Base-by-base conservation (phyloP, 257 asterid genomes). In the Paulownia fortunei region DNA sequence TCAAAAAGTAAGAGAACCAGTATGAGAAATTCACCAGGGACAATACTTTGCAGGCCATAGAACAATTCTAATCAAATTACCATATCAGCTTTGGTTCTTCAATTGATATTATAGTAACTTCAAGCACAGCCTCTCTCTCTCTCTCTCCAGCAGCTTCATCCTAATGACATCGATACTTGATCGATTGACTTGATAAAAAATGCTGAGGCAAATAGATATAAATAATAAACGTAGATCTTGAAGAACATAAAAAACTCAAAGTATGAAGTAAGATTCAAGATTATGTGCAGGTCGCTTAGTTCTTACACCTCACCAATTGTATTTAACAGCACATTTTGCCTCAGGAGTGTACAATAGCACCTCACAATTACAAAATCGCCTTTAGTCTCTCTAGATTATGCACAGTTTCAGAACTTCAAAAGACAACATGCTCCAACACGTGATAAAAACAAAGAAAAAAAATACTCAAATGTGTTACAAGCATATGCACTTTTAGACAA, bases 381-480 rank as follows among this genome's bases (percentile, higher is more conserved):
- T 64, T 34, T 55, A 55, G 52, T 42, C 66, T 52, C 27, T 13
- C 30, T 30, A 41, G 30, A 71, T 60, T 44, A 42, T 21, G 42
- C 26, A 27, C 67, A 21, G 10, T 73, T 54, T 69, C 78, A 61
- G 23, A 37, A 51, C 23, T 21, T 70, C 78, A 58, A 46, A 49
- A 7, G 62, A 16, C 61, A 46, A 34, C 8, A 7, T 26, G 6
- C 41, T 21, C n/a, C 55, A 78, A 44, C 74, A 47, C n/a, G n/a
- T 9, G 39, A 72, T 49, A 6, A 18, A 15, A 65, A 36, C 24
- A 34, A 32, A 26, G 27, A 34, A 44, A 41, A 61, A 70, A 70
- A 30, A 24, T 51, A 36, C 62, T 24, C 55, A 74, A 19, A 54
- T 19, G 6, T 27, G 5, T 69, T 19, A 13, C 62, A 52, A 23